Evolutionary conservation across 495 filamentous ascomycete species (phyloP).

Genomic region (Massariosphaeria phaeospora): DNA sequence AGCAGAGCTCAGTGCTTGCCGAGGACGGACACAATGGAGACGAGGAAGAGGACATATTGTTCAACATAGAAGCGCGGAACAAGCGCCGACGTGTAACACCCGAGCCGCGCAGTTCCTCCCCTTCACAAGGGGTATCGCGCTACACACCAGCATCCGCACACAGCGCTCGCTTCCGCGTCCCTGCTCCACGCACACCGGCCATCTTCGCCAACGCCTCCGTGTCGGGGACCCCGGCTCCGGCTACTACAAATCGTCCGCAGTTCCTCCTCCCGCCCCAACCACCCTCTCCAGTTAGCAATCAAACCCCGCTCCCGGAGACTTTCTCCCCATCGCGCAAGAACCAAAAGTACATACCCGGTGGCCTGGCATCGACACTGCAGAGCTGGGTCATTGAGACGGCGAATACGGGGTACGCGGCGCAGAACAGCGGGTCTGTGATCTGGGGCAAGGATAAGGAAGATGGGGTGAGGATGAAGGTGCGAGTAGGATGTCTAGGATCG

Average conservation of each 20-base stretch:
- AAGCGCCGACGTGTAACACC: constrained; percentile 27
- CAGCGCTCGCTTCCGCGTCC: constrained; percentile 19
- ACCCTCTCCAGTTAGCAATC: background rate
- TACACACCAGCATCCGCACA: background rate
- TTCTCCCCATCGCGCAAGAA: constrained; percentile 42
- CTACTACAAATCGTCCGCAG: constrained; percentile 11
- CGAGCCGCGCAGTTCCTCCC: background rate
- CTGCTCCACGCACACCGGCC: background rate
- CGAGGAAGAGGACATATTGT: constrained; percentile 23
- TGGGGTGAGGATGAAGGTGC: constrained; percentile 12
- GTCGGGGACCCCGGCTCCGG: background rate
- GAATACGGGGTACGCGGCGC: constrained; percentile 19
- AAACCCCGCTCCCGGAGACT: constrained; percentile 35
- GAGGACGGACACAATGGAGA: background rate
- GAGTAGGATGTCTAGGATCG: background rate
- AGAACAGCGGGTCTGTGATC: constrained; percentile 8
- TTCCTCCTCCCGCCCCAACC: constrained; percentile 24
- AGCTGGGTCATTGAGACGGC: constrained; percentile 41
- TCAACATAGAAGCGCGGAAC: background rate
- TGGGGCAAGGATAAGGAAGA: constrained; percentile 22
- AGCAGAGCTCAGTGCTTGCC: background rate
- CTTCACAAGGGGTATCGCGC: background rate
- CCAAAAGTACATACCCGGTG: constrained; percentile 40
- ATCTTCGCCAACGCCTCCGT: constrained; percentile 1
- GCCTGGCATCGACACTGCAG: constrained; percentile 38